Conservation (phyloP, 345 rosid genomes). For the Jatropha curcas region DNA sequence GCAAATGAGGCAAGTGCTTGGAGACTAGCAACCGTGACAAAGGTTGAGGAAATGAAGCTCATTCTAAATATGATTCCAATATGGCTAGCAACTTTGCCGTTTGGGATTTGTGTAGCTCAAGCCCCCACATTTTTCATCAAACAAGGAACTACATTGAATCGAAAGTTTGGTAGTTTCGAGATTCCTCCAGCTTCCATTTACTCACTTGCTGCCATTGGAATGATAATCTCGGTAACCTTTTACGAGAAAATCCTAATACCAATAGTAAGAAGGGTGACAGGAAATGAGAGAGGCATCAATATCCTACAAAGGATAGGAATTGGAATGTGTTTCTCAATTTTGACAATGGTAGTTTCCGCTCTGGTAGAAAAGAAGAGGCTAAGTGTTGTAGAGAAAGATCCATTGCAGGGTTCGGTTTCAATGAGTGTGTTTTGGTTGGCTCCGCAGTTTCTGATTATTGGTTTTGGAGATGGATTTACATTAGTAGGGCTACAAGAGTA, state of each 20-base stretch:
- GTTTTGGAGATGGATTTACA: constrained; percentile 71
- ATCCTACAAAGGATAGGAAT: constrained; percentile 88
- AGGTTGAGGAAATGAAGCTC: constrained; percentile 84
- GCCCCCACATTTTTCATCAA: constrained; percentile 88
- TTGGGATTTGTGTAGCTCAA: constrained; percentile 78
- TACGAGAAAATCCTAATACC: constrained; percentile 64
- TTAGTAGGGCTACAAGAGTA: constrained; percentile 88
- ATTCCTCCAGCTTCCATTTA: constrained; percentile 62
- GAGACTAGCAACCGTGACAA: constrained; percentile 76
- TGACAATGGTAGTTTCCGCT: constrained; percentile 71
- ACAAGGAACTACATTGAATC: constrained; percentile 53
- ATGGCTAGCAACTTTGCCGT: constrained; percentile 74
- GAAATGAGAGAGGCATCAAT: constrained; percentile 68
- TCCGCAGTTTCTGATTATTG: constrained; percentile 73
- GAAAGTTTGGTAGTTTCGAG: constrained; percentile 42
- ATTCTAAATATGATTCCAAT: constrained; percentile 84
- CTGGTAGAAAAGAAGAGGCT: constrained; percentile 69
- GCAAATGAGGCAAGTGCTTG: constrained; percentile 55
- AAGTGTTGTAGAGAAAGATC: constrained; percentile 28
- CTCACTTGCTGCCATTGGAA: constrained; percentile 52
- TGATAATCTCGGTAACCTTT: constrained; percentile 48
- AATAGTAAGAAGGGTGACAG: constrained; percentile 40
- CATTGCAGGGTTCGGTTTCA: constrained; percentile 42
- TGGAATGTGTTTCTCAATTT: constrained; percentile 77
- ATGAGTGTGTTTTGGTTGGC: constrained; percentile 86